Base-by-base conservation (phyloP, 75 land plant genomes). In the Adiantum capillusveneris region DNA sequence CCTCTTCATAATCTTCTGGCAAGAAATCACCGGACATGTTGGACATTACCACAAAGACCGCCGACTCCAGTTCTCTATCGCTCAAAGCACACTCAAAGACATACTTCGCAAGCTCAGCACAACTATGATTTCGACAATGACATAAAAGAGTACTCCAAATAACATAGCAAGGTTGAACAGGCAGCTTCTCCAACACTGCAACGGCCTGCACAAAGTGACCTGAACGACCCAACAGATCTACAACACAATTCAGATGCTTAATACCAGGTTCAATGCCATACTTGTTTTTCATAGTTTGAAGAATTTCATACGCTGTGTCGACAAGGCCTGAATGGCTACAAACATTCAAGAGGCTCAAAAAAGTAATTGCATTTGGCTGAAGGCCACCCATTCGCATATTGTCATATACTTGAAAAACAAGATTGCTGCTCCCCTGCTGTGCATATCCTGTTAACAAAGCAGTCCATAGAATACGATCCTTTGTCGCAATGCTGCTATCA, bases 381-480 rank as follows among this genome's bases (percentile, higher is more conserved):
- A 53, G 6, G 59, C 42, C 37, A 25, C 19, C 63, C 25, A 1
- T 17, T n/a, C 60, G 31, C 86, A 76, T 79, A 22, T 55, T 39
- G 54, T 68, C 39, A 58, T 72, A 79, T 26, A 73, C 22, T 30
- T 29, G 17, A 25, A 79, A 26, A 19, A 77, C 63, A 25, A 60
- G 66, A 34, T 64, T 59, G 11, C 53, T 69, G 27, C 59, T 49
- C 3, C 80, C 84, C 46, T 74, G 70, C 22, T 75, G 57, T 51
- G 84, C 75, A 56, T 68, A 66, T 0, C 70, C 84, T 44, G 68
- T 63, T 25, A 84, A 58, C 22, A 76, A 37, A 6, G 78, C 52
- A 29, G 66, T 84, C 87, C 87, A 84, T 0, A 82, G 50, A 0
- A 78, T 56, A 0, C 65, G 68, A 62, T 74, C 76, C 59, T 50